A percentile compares a stretch with the other conserved stretches of the same genome.
These are phyloP conservation scores for Entelexis paramagnoliae DNA, from an alignment of 1,139 yeast species.

Conservation along the genomic window DNA sequence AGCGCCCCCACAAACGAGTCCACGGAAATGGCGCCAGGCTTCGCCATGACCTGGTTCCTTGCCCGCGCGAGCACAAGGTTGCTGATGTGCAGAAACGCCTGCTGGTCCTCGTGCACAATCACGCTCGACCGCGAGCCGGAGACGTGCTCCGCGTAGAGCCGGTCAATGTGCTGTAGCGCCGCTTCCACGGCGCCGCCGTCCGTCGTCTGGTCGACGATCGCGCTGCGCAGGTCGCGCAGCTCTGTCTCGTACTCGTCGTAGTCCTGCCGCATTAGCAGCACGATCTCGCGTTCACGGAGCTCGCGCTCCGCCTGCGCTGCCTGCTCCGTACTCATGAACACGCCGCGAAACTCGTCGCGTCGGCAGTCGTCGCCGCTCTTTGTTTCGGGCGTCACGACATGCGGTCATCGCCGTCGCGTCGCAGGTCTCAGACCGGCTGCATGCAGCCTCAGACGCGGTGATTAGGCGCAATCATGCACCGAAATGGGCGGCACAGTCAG, in stretches of 20 bases:
- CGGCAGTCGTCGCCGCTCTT: no score
- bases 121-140: slow-evolving; percentile 2
- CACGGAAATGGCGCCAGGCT: slow-evolving; percentile 8
- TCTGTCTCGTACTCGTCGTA: slow-evolving; percentile 6
- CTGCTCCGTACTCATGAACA: background rate
- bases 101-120: slow-evolving; percentile 14
- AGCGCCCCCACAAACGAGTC: background rate
- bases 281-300: background rate
- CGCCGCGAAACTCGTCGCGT: background rate
- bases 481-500: no score
- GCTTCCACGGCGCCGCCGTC: slow-evolving; percentile 1
- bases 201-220: slow-evolving; percentile 2
- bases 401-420: no score
- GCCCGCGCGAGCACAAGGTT: slow-evolving; percentile 5
- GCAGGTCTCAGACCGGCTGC: background rate
- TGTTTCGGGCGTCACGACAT: no score
- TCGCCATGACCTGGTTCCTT: slow-evolving; percentile 7
- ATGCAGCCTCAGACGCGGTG: no score
- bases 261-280: slow-evolving; percentile 10
- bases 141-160: slow-evolving; percentile 6
- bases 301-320: background rate
- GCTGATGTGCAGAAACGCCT: slow-evolving; percentile 7
- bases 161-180: slow-evolving; percentile 7
- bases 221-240: background rate
- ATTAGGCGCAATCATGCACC: no score